phyloP scores from a whole-genome alignment of 176 grass and related monocot species.

The Alopecurus myosuroides region DNA sequence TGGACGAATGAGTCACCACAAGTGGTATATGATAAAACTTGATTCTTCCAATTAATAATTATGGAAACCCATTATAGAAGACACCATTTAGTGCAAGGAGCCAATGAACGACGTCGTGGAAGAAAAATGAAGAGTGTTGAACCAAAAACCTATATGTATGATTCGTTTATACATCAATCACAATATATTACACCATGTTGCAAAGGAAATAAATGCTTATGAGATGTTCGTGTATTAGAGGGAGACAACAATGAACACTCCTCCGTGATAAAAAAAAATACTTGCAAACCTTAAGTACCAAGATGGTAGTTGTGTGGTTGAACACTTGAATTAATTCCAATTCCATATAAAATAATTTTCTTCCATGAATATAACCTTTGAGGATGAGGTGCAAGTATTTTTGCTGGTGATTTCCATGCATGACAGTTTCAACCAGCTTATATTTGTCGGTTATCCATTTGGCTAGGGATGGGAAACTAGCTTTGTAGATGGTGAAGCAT shows the following conservation, averaged over 20 bases:
- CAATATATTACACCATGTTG: neutral
- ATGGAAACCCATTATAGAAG: no score
- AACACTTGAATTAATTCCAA: neutral
- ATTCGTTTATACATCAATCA: neutral
- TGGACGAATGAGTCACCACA: neutral
- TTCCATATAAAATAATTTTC: neutral
- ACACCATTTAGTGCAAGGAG: neutral
- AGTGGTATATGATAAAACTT: neutral
- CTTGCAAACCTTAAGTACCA: neutral
- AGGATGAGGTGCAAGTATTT: neutral
- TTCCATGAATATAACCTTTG: neutral
- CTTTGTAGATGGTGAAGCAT: neutral
- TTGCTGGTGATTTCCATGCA: neutral
- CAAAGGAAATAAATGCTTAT: neutral
- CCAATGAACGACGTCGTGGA: neutral
- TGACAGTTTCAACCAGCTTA: neutral
- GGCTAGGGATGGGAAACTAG: neutral
- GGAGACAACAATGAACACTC: neutral
- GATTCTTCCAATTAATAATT: neutral
- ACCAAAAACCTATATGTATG: neutral
- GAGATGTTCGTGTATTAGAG: neutral
- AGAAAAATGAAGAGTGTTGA: neutral
- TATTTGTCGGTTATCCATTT: neutral
- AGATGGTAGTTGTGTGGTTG: neutral
- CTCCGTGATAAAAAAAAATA: neutral